Evolutionary conservation across 106 monocot species (phyloP).

Genomic region (Dioscorea zingiberensis): DNA sequence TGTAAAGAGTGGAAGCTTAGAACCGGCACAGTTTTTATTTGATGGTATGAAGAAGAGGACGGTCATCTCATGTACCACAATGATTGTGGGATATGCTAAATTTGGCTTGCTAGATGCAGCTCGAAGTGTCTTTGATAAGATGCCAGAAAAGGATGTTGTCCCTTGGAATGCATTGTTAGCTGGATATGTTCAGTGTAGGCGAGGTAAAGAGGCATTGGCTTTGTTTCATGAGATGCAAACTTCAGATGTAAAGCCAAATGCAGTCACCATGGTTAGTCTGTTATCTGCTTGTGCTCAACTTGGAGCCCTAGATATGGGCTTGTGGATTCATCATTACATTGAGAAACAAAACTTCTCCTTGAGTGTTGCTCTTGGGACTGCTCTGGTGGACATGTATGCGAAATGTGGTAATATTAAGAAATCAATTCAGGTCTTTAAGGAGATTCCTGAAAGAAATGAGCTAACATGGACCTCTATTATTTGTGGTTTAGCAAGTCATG

Average conservation of each 20-base stretch:
- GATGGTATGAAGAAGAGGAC: conserved; percentile 26
- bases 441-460: conserved; percentile 35
- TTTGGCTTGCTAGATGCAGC: conserved; percentile 30
- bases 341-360: conserved; percentile 17
- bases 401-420: conserved; percentile 45
- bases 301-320: conserved; percentile 43
- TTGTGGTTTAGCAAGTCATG: conserved; percentile 46
- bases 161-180: conserved; percentile 62
- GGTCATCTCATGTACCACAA: conserved; percentile 49
- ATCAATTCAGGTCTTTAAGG: conserved; percentile 20
- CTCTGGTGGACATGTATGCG: conserved; percentile 64
- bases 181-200: conserved; percentile 32
- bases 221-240: conserved; percentile 51
- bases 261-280: conserved; percentile 42
- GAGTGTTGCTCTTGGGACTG: conserved; percentile 29
- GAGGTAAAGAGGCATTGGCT: conserved; percentile 32
- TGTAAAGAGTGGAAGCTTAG: conserved; percentile 42
- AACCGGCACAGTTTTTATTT: conserved; percentile 29
- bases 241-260: conserved; percentile 25
- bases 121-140: conserved; percentile 35
- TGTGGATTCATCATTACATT: conserved; percentile 39
- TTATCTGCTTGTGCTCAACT: conserved; percentile 39
- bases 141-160: conserved; percentile 46
- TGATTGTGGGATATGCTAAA: conserved; percentile 47
- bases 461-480: conserved; percentile 51